These are phyloP conservation scores for Pterocarpus santalinus DNA, from an alignment of 306 rosid species.

Conservation along the genomic window DNA sequence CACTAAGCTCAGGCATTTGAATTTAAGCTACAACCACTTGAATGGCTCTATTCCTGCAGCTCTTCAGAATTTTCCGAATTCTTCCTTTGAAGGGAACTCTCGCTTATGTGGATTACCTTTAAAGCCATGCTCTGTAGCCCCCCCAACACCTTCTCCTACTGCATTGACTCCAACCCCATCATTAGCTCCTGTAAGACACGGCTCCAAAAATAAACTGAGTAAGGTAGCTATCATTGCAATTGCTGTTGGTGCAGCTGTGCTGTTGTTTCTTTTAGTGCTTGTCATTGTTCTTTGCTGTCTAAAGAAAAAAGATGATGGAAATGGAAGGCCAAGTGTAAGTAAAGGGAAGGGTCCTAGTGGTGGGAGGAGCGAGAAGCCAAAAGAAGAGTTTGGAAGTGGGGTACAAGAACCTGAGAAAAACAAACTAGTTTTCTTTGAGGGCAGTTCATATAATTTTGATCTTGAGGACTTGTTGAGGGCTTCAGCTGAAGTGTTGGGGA, in stretches of 20 bases:
- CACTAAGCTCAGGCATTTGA: conserved; percentile 71
- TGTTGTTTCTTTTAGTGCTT: conserved; percentile 63
- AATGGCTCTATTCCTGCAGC: conserved; percentile 82
- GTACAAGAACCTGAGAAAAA: conserved; percentile 90
- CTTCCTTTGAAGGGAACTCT: conserved; percentile 83
- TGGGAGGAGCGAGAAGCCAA: conserved; percentile 83
- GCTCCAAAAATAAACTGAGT: conserved; percentile 66
- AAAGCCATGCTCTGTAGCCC: conserved; percentile 61
- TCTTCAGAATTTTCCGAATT: conserved; percentile 67
- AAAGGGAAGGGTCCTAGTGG: conserved; percentile 73
- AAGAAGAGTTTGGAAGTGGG: conserved; percentile 89
- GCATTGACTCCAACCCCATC: conserved; percentile 50
- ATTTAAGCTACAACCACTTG: conserved; percentile 83
- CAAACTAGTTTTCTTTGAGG: conserved; percentile 86
- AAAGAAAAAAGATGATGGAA: conserved; percentile 62
- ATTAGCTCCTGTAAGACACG: conserved; percentile 50
- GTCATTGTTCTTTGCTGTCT: conserved; percentile 68
- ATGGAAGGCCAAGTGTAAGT: conserved; percentile 50
- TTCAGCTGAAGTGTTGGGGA: conserved; percentile 90
- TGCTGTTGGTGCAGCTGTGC: conserved; percentile 74
- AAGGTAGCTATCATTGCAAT: conserved; percentile 81
- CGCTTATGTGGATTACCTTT: conserved; percentile 83
- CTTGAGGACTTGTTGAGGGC: conserved; percentile 89
- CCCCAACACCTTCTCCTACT: conserved; percentile 60
- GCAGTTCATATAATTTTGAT: conserved; percentile 83